A percentile compares a stretch with the other conserved stretches of the same genome.
Evolutionary conservation across 306 rosid species (phyloP).

Genomic region (Vachellia collinsii): DNA sequence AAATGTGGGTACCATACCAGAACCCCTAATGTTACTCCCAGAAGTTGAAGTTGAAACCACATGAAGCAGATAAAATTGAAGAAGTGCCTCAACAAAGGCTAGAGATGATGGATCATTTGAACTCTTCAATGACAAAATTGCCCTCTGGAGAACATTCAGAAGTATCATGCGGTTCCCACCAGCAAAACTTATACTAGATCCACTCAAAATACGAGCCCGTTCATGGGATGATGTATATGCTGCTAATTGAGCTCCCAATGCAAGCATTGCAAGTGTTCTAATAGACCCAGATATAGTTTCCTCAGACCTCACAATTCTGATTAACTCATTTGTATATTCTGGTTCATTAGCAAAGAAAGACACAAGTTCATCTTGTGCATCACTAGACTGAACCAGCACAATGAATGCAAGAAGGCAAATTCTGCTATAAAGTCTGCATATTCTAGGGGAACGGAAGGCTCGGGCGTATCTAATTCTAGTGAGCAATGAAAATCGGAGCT

Average conservation of each 20-base stretch:
- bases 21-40: slow-evolving; percentile 88
- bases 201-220: slow-evolving; percentile 88
- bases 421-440: slow-evolving; percentile 82
- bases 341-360: slow-evolving; percentile 96
- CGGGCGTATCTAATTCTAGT: slow-evolving; percentile 93
- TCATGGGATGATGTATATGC: slow-evolving; percentile 96
- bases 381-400: slow-evolving; percentile 90
- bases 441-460: slow-evolving; percentile 81
- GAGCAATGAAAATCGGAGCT: slow-evolving; percentile 80
- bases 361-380: slow-evolving; percentile 90
- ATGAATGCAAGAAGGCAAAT: slow-evolving; percentile 94
- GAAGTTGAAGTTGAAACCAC: slow-evolving; percentile 93
- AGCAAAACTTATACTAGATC: slow-evolving; percentile 87
- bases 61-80: slow-evolving; percentile 94
- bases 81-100: slow-evolving; percentile 96
- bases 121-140: slow-evolving; percentile 76
- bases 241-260: slow-evolving; percentile 97
- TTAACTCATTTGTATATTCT: slow-evolving; percentile 88
- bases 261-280: slow-evolving; percentile 96
- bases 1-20: slow-evolving; percentile 99
- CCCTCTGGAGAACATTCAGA: slow-evolving; percentile 92
- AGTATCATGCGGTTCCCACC: slow-evolving; percentile 96
- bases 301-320: slow-evolving; percentile 91
- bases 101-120: slow-evolving; percentile 86
- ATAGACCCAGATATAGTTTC: slow-evolving; percentile 81